Evolutionary conservation across 192 early-diverging fungal genomes (phyloP).

Genomic region (Fimicolochytrium jonesii): DNA sequence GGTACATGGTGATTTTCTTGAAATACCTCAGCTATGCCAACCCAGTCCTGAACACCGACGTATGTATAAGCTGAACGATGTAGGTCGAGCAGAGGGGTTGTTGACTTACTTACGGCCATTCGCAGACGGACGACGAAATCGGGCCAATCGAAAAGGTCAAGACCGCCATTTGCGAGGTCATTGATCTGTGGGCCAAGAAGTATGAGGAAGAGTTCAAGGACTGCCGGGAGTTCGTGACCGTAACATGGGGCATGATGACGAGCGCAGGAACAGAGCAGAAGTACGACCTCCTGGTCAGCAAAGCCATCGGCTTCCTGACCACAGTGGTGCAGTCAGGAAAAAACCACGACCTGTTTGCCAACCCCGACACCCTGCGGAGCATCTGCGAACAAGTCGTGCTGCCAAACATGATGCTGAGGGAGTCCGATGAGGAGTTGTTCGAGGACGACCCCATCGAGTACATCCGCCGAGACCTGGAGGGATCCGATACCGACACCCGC

Average conservation of each 20-base stretch:
- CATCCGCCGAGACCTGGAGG: slow-evolving; percentile 88
- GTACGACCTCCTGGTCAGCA: slow-evolving; percentile 83
- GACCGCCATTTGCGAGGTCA: slow-evolving; percentile 88
- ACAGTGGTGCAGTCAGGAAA: slow-evolving; percentile 74
- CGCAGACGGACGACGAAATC: slow-evolving; percentile 77
- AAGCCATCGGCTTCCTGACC: slow-evolving; percentile 85
- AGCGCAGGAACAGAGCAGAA: slow-evolving; percentile 64
- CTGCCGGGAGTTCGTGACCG: slow-evolving; percentile 79
- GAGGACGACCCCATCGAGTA: slow-evolving; percentile 96
- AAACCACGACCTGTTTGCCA: slow-evolving; percentile 71
- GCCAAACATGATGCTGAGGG: slow-evolving; percentile 86
- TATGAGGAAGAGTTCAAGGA: slow-evolving; percentile 87
- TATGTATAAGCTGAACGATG: slow-evolving; percentile 28
- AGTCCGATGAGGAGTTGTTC: slow-evolving; percentile 88
- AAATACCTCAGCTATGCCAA: slow-evolving; percentile 85
- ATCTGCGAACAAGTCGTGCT: slow-evolving; percentile 90
- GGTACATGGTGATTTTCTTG: slow-evolving; percentile 79
- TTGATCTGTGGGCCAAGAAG: slow-evolving; percentile 81
- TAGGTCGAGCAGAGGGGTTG: neutral
- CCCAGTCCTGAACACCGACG: slow-evolving; percentile 60
- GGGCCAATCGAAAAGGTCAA: slow-evolving; percentile 85
- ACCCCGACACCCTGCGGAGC: slow-evolving; percentile 62
- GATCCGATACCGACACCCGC: slow-evolving; percentile 79
- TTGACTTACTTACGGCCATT: neutral
- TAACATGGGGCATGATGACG: slow-evolving; percentile 84